phyloP scores from a whole-genome alignment of 2,329 filamentous ascomycete species.

The Xylariomycetidae sp. region DNA sequence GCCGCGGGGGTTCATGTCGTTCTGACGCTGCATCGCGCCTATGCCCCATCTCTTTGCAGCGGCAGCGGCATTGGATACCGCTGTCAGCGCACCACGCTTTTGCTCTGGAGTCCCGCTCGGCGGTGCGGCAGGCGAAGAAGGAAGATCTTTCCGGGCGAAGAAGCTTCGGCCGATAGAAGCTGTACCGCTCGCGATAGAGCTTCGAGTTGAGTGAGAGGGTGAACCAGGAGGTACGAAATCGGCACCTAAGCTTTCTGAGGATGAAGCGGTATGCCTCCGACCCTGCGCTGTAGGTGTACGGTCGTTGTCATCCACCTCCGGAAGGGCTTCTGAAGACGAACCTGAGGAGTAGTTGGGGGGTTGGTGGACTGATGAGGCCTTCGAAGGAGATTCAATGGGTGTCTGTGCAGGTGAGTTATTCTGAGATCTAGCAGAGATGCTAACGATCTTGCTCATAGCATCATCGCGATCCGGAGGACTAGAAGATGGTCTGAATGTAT shows the following conservation, averaged over 20 bases:
- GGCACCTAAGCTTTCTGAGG: constrained; percentile 20
- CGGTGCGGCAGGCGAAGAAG: constrained; percentile 12
- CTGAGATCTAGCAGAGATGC: constrained; percentile 37
- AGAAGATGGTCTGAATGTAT: constrained; percentile 54
- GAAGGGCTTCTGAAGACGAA: constrained; percentile 20
- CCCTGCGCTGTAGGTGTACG: constrained; percentile 16
- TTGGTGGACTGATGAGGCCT: constrained; percentile 12
- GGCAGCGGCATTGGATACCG: constrained; percentile 27
- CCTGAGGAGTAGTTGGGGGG: constrained; percentile 12
- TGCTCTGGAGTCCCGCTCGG: constrained; percentile 17
- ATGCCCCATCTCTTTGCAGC: constrained; percentile 30
- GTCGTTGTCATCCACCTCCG: constrained; percentile 12
- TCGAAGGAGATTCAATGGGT: constrained; percentile 22
- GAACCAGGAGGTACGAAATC: constrained; percentile 14
- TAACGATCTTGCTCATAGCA: constrained; percentile 60
- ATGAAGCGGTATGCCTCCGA: constrained; percentile 26
- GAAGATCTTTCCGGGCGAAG: constrained; percentile 25
- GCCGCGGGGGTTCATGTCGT: constrained; percentile 21
- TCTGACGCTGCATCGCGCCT: constrained; percentile 27
- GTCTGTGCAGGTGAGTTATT: constrained; percentile 29
- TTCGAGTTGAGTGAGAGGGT: constrained; percentile 18
- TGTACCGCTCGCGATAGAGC: constrained; percentile 23
- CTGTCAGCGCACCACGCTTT: constrained; percentile 25
- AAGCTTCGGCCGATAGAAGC: constrained; percentile 22
- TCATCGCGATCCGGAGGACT: constrained; percentile 53